Conservation (phyloP, 768 basidiomycete species). For the Naganishia antarctica region DNA sequence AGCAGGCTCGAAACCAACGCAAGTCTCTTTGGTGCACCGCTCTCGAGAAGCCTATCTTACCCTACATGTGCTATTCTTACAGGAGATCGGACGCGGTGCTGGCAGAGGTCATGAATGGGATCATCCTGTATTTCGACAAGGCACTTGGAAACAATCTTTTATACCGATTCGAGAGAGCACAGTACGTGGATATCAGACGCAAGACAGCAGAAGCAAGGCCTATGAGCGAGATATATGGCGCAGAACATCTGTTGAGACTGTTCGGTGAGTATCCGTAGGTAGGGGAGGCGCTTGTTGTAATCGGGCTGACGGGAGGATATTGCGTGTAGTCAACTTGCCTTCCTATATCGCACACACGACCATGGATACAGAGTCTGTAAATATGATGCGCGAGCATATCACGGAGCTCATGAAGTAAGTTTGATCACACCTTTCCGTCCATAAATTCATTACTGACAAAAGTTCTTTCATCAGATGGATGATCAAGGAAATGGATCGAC, state of each 20-base stretch:
- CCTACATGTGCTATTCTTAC: not conserved
- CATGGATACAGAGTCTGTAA: slow-evolving; percentile 83
- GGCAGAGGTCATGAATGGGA: slow-evolving; percentile 75
- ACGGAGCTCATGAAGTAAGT: slow-evolving; percentile 77
- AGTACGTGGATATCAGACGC: slow-evolving; percentile 76
- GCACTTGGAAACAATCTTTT: slow-evolving; percentile 76
- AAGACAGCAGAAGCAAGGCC: slow-evolving; percentile 61
- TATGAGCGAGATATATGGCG: slow-evolving; percentile 87
- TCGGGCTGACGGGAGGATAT: not conserved
- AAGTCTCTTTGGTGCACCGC: slow-evolving; percentile 17
- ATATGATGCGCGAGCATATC: slow-evolving; percentile 77
- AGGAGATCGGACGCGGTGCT: slow-evolving; percentile 67
- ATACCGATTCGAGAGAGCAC: slow-evolving; percentile 90
- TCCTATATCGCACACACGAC: slow-evolving; percentile 80
- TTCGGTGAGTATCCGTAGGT: slow-evolving; percentile 60
- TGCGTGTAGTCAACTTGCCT: slow-evolving; percentile 71
- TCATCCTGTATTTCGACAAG: slow-evolving; percentile 88
- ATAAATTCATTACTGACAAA: not conserved
- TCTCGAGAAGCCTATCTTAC: not conserved
- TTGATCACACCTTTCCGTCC: not conserved
- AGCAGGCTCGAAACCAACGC: slow-evolving; percentile 40
- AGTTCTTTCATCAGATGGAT: slow-evolving; percentile 61
- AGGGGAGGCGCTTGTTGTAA: not conserved
- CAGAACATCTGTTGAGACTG: slow-evolving; percentile 86
- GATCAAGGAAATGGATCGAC: slow-evolving; percentile 63